These are phyloP conservation scores for Cochlearia excelsa DNA, from an alignment of 345 rosid genomes.

Conservation along the genomic window DNA sequence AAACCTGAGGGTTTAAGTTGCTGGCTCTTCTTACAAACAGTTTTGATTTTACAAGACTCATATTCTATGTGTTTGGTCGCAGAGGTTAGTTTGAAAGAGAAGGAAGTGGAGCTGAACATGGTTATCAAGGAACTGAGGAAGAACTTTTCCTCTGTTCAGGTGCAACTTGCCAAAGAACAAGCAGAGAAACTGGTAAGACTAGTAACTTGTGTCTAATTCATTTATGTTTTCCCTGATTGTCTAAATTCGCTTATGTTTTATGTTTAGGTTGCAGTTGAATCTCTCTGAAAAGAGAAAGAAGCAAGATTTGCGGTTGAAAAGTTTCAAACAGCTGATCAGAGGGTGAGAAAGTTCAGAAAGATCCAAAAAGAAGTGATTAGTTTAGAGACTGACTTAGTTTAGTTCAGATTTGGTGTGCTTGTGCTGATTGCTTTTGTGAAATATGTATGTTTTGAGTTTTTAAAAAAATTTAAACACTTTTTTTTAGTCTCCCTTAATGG, in stretches of 20 bases:
- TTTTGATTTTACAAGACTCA: not conserved
- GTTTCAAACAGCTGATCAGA: constrained; percentile 80
- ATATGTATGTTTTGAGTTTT: too few relatives aligned
- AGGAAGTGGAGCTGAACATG: constrained; percentile 86
- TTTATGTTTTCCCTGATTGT: too few relatives aligned
- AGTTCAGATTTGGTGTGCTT: too few relatives aligned
- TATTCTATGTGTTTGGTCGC: constrained; percentile 25
- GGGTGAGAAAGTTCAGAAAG: constrained; percentile 48
- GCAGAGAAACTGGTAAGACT: constrained; percentile 80
- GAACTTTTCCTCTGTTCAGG: constrained; percentile 72
- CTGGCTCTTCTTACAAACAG: too few relatives aligned
- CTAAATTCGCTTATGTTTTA: too few relatives aligned
- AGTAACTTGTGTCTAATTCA: too few relatives aligned
- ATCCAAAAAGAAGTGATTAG: not conserved
- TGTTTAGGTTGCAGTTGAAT: constrained; percentile 60
- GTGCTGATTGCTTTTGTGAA: too few relatives aligned
- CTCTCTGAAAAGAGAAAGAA: constrained; percentile 78
- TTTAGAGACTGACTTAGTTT: constrained; percentile 10
- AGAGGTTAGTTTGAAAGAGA: constrained; percentile 73
- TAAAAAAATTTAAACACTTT: too few relatives aligned
- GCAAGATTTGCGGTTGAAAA: constrained; percentile 59
- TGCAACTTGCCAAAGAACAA: constrained; percentile 84
- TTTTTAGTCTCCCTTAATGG: too few relatives aligned
- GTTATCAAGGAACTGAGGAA: constrained; percentile 78
- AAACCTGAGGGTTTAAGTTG: too few relatives aligned